A percentile compares a stretch with the other conserved stretches of the same genome.
Evolutionary conservation across 2,329 filamentous ascomycete genomes (phyloP).

Genomic region (Colletotrichum musae): DNA sequence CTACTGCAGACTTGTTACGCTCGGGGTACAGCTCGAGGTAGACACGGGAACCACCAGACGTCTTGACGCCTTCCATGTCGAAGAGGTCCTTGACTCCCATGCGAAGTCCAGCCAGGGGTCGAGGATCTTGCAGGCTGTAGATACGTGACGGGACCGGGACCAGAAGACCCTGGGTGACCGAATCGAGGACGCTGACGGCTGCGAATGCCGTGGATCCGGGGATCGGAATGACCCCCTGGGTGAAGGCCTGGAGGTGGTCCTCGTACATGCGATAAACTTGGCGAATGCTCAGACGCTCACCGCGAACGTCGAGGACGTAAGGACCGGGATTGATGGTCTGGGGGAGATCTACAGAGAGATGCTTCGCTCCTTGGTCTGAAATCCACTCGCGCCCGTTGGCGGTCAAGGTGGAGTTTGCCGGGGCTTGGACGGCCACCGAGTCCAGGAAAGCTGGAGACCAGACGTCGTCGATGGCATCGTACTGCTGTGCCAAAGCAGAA

Average conservation of each 20-base stretch:
- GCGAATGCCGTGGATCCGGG: conserved; percentile 9
- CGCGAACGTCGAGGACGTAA: background rate
- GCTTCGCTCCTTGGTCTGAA: background rate
- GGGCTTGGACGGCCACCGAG: background rate
- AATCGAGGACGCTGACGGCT: conserved; percentile 1
- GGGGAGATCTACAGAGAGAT: background rate
- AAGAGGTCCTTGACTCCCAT: conserved; percentile 28
- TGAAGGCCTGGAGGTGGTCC: conserved; percentile 9
- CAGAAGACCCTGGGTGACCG: background rate
- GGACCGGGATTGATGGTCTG: conserved; percentile 4
- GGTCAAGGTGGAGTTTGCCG: background rate
- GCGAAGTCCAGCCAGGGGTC: conserved; percentile 25
- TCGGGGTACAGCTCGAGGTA: conserved; percentile 11
- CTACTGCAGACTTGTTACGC: conserved; percentile 1
- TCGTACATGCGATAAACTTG: conserved; percentile 9
- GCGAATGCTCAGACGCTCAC: background rate
- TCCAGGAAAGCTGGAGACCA: background rate
- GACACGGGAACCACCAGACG: conserved; percentile 6
- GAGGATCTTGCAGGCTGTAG: conserved; percentile 6
- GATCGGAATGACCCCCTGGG: conserved; percentile 5
- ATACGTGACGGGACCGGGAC: conserved; percentile 18
- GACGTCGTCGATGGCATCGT: background rate
- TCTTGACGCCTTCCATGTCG: conserved; percentile 23
- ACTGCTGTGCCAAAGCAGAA: background rate
- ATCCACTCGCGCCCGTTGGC: background rate